These are phyloP conservation scores for Mycena alexandri DNA, from an alignment of 768 basidiomycete genomes.

Conservation along the genomic window DNA sequence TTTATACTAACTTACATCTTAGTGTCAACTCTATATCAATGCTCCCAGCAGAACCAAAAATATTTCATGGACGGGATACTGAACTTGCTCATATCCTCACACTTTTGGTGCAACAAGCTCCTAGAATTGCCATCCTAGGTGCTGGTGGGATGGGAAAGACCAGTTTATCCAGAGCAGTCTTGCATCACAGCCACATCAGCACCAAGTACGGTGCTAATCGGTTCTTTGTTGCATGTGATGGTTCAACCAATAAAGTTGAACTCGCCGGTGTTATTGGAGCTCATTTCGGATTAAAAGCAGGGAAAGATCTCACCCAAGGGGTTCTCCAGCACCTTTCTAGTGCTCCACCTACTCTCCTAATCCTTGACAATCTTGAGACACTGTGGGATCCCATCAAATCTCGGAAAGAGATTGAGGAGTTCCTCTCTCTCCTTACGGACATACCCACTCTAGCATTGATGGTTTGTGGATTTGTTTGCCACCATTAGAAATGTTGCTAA, in stretches of 20 bases:
- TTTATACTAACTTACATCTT: too few relatives aligned
- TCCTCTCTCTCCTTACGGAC: not conserved
- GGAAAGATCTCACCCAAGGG: not conserved
- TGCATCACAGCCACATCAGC: not conserved
- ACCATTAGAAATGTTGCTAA: not conserved
- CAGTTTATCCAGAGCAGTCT: not conserved
- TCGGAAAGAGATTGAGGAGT: not conserved
- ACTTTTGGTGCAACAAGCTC: too few relatives aligned
- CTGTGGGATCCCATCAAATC: not conserved
- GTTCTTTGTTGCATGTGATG: not conserved
- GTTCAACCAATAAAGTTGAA: not conserved
- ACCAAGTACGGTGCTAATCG: not conserved
- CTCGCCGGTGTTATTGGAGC: not conserved
- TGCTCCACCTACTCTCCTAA: not conserved
- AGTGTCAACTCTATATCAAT: too few relatives aligned
- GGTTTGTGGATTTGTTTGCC: not conserved
- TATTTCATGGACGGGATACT: too few relatives aligned
- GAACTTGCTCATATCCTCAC: too few relatives aligned
- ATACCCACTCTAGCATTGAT: not conserved
- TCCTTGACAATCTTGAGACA: slow-evolving; percentile 1
- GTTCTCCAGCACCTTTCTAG: not conserved
- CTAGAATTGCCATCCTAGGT: too few relatives aligned
- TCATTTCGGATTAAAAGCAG: not conserved
- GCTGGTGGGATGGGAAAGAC: not conserved
- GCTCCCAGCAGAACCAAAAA: too few relatives aligned